phyloP scores from a whole-genome alignment of 805 yeast species.

The Ogataea pignaliae region DNA sequence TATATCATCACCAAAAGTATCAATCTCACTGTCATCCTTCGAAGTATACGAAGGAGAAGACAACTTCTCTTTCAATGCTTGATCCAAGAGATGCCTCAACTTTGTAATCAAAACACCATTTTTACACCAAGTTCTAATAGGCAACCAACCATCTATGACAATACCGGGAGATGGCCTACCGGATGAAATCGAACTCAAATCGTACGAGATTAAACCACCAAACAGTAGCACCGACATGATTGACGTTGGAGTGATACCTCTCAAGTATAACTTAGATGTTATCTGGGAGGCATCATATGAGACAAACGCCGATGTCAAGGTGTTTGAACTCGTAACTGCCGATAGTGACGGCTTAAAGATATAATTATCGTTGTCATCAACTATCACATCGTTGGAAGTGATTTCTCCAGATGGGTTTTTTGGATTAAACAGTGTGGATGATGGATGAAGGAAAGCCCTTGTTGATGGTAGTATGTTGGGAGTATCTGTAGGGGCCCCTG shows the following conservation, averaged over 20 bases:
- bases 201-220: slow-evolving; percentile 70
- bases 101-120: slow-evolving; percentile 82
- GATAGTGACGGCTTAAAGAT: slow-evolving; percentile 36
- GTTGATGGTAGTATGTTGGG: slow-evolving; percentile 43
- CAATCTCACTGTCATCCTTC: slow-evolving; percentile 8
- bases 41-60: slow-evolving; percentile 40
- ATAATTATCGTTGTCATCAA: slow-evolving; percentile 29
- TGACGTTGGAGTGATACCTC: slow-evolving; percentile 77
- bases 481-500: slow-evolving; percentile 4
- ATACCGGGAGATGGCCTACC: slow-evolving; percentile 73
- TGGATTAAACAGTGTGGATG: slow-evolving; percentile 59
- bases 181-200: slow-evolving; percentile 36
- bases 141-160: slow-evolving; percentile 83
- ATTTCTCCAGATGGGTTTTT: slow-evolving; percentile 26
- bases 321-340: slow-evolving; percentile 24
- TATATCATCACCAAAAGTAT: slow-evolving; percentile 31
- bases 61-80: slow-evolving; percentile 58
- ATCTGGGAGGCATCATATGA: slow-evolving; percentile 53
- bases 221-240: slow-evolving; percentile 71
- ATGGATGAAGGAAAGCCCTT: slow-evolving; percentile 83
- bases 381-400: slow-evolving; percentile 13
- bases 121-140: slow-evolving; percentile 89
- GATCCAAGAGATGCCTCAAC: slow-evolving; percentile 61
- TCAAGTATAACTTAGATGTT: slow-evolving; percentile 64
- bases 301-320: slow-evolving; percentile 53